Evolutionary conservation across 176 grass and related monocot genomes (phyloP).

Genomic region (Calamus simplicifolius): DNA sequence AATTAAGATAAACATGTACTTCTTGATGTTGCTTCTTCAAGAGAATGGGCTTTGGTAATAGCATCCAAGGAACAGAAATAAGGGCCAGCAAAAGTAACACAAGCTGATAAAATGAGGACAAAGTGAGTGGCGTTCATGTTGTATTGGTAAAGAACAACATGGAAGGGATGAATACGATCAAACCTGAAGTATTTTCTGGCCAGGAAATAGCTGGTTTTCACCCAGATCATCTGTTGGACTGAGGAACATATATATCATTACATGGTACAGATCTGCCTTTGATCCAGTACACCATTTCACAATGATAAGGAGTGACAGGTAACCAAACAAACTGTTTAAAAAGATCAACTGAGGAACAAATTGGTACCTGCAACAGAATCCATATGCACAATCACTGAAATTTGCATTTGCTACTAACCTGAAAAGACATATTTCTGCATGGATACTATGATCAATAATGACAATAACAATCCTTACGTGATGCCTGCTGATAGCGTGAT

Average conservation of each 20-base stretch:
- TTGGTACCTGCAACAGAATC: conserved; percentile 46
- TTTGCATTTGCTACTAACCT: too few relatives aligned
- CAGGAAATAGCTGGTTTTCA: conserved; percentile 89
- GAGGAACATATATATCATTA: conserved; percentile 99
- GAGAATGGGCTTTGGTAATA: conserved; percentile 83
- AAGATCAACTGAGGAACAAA: conserved; percentile 92
- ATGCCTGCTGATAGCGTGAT: too few relatives aligned
- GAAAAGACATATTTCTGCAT: too few relatives aligned
- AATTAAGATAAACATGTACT: conserved; percentile 31
- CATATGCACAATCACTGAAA: background rate
- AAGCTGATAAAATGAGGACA: conserved; percentile 36
- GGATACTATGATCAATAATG: too few relatives aligned
- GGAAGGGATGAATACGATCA: conserved; percentile 1
- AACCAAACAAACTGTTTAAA: conserved; percentile 92
- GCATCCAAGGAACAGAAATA: conserved; percentile 87
- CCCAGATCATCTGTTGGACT: conserved; percentile 76
- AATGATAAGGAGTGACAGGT: conserved; percentile 77
- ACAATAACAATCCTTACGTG: too few relatives aligned
- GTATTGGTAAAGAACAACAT: background rate
- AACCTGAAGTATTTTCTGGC: conserved; percentile 85
- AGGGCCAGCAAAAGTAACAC: conserved; percentile 72
- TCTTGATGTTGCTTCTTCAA: conserved; percentile 71
- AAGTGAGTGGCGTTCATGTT: background rate
- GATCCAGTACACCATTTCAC: conserved; percentile 97
- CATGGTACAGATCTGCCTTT: conserved; percentile 76